phyloP scores from a whole-genome alignment of 352 stramenopile species.

The Globisporangium cystogenes region DNA sequence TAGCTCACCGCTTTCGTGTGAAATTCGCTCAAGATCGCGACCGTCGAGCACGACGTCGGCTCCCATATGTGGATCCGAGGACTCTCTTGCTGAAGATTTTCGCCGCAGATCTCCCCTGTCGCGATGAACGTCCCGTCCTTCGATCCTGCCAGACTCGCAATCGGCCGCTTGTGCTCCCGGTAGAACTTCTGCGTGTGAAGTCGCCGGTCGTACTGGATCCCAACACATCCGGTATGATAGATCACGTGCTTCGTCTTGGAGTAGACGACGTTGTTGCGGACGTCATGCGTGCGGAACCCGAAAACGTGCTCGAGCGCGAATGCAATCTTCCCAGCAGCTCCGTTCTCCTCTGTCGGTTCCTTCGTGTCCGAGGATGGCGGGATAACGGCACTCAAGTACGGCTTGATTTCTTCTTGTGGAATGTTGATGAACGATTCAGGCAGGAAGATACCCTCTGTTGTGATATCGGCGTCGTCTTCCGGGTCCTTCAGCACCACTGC shows the following conservation, averaged over 20 bases:
- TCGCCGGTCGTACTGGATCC: slow-evolving; percentile 67
- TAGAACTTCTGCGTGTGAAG: slow-evolving; percentile 71
- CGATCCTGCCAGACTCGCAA: slow-evolving; percentile 42
- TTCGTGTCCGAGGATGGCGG: slow-evolving; percentile 28
- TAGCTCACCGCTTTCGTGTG: slow-evolving; percentile 65
- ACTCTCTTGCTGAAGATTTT: slow-evolving; percentile 43
- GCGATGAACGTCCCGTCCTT: slow-evolving; percentile 54
- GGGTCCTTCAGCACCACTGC: slow-evolving; percentile 36
- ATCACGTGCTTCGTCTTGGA: slow-evolving; percentile 61
- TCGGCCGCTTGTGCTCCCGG: slow-evolving; percentile 40
- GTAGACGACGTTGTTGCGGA: slow-evolving; percentile 56
- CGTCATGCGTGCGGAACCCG: slow-evolving; percentile 48
- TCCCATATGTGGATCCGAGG: slow-evolving; percentile 78
- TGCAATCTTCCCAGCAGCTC: slow-evolving; percentile 18
- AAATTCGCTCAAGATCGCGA: slow-evolving; percentile 52
- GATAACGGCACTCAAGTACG: slow-evolving; percentile 60
- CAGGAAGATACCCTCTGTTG: slow-evolving; percentile 46
- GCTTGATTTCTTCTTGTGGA: slow-evolving; percentile 45
- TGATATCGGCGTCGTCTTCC: slow-evolving; percentile 47
- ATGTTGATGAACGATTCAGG: slow-evolving; percentile 55
- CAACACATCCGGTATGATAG: slow-evolving; percentile 52
- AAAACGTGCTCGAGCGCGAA: slow-evolving; percentile 74
- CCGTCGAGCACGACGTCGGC: slow-evolving; percentile 38
- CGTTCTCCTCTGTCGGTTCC: slow-evolving; percentile 34
- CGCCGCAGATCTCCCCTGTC: slow-evolving; percentile 64